Evolutionary conservation across 148 eudicot species (phyloP).

Genomic region (Amaranthus cruentus): DNA sequence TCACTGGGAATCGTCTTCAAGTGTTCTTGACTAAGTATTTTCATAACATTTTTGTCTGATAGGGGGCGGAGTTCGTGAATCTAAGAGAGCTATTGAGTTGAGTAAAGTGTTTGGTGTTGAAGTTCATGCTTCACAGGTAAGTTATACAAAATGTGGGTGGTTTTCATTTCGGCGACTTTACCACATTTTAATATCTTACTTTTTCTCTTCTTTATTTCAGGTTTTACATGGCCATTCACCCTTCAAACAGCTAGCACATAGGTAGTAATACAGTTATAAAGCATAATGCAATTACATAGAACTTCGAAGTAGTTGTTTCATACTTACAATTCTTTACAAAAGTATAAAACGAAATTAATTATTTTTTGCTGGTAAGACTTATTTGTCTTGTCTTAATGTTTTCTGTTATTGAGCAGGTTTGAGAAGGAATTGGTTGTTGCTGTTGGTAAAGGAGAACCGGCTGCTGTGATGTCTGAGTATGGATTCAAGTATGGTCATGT

Average conservation of each 20-base stretch:
- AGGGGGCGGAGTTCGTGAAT: conserved; percentile 95
- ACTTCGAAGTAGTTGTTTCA: neutral
- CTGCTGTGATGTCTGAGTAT: conserved; percentile 72
- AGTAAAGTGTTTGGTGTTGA: conserved; percentile 48
- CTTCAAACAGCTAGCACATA: conserved; percentile 56
- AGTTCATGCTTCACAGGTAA: conserved; percentile 66
- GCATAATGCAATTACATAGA: neutral
- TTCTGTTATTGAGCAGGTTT: conserved; percentile 37
- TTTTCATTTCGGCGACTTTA: neutral
- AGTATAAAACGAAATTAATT: neutral
- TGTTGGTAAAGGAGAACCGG: conserved; percentile 95
- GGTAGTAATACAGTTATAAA: conserved; percentile 28
- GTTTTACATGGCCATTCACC: conserved; percentile 92
- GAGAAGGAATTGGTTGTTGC: conserved; percentile 68
- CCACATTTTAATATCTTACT: neutral
- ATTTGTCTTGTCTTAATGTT: neutral
- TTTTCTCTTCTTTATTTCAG: conserved; percentile 29
- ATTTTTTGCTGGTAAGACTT: neutral
- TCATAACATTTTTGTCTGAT: conserved; percentile 6
- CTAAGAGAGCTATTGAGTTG: conserved; percentile 64
- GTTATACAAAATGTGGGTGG: neutral
- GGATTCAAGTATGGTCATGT: conserved; percentile 65
- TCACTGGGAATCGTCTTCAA: neutral
- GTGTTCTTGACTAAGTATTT: neutral
- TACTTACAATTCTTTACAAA: neutral